phyloP scores from a whole-genome alignment of 2,329 filamentous ascomycete genomes.

The Graphiopsis chlorocephala region DNA sequence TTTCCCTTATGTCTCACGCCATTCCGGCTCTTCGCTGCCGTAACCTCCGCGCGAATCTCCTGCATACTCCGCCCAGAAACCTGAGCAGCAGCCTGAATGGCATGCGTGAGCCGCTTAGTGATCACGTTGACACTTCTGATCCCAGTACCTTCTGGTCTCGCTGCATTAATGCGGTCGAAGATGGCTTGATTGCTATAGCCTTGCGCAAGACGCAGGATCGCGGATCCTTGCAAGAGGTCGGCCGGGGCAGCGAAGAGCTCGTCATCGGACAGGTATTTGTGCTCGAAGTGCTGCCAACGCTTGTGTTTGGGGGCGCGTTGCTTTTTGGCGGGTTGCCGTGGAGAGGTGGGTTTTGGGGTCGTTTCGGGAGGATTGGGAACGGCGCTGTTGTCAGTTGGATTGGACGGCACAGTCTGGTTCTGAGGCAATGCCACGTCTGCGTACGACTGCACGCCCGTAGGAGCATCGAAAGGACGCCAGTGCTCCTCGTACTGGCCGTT shows the following conservation, averaged over 20 bases:
- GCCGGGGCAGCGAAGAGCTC: constrained; percentile 13
- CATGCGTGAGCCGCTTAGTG: constrained; percentile 18
- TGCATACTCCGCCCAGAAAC: background rate
- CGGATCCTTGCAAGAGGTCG: constrained; percentile 7
- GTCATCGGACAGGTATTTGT: background rate
- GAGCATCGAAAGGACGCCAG: constrained; percentile 15
- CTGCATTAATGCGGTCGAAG: constrained; percentile 18
- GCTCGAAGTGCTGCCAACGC: background rate
- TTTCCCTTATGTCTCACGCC: constrained; percentile 15
- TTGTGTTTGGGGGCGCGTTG: background rate
- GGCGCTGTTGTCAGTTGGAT: background rate
- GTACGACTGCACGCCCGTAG: background rate
- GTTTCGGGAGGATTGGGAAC: background rate
- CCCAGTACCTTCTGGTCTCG: background rate
- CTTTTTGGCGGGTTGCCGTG: background rate
- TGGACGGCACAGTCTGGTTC: background rate
- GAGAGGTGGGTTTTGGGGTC: background rate
- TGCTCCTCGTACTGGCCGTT: constrained; percentile 15
- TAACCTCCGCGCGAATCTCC: constrained; percentile 10
- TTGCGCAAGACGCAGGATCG: constrained; percentile 17
- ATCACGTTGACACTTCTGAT: constrained; percentile 15
- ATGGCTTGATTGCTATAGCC: constrained; percentile 19
- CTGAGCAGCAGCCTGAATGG: constrained; percentile 9
- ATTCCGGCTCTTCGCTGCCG: constrained; percentile 11
- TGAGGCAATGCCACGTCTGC: background rate